Evolutionary conservation across 768 basidiomycete genomes (phyloP).

Genomic region (Amanita fuliginea): DNA sequence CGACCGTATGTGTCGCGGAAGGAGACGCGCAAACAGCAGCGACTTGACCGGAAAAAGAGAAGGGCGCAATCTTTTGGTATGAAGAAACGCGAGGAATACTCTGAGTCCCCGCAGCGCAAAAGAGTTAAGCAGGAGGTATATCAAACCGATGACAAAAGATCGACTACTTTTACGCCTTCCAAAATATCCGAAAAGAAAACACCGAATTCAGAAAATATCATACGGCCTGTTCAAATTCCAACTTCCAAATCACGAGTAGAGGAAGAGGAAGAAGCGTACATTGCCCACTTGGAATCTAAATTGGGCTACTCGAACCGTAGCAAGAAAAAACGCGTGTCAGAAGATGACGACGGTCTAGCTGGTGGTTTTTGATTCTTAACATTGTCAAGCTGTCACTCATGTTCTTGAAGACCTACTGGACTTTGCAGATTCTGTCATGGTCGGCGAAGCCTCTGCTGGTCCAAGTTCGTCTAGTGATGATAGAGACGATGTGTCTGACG

Average conservation of each 20-base stretch:
- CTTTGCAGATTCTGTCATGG: constrained; percentile 30
- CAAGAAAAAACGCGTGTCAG: constrained; percentile 26
- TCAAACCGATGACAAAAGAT: neutral
- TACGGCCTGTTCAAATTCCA: neutral
- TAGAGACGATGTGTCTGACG: constrained; percentile 16
- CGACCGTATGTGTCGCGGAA: constrained; percentile 30
- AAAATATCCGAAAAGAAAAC: neutral
- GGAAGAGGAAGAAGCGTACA: constrained; percentile 74
- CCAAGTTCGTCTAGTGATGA: constrained; percentile 4
- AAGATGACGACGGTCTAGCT: constrained; percentile 73
- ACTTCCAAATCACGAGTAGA: constrained; percentile 17
- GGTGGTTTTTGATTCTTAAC: constrained; percentile 30
- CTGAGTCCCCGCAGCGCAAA: constrained; percentile 39
- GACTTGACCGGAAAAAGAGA: constrained; percentile 47
- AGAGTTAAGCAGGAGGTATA: constrained; percentile 21
- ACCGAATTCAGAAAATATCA: neutral
- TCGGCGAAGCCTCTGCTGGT: neutral
- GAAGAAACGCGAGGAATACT: constrained; percentile 29
- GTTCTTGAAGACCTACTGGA: constrained; percentile 39
- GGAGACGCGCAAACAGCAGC: constrained; percentile 52
- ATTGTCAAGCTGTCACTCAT: constrained; percentile 9
- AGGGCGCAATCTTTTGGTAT: constrained; percentile 35
- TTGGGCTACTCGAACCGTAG: constrained; percentile 44
- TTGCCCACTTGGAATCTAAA: constrained; percentile 71
- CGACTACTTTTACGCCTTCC: neutral